Percentiles rank a stretch among this genome's conserved stretches.
These are phyloP conservation scores for Corylus americana DNA, from an alignment of 306 rosid genomes.

Conservation along the genomic window DNA sequence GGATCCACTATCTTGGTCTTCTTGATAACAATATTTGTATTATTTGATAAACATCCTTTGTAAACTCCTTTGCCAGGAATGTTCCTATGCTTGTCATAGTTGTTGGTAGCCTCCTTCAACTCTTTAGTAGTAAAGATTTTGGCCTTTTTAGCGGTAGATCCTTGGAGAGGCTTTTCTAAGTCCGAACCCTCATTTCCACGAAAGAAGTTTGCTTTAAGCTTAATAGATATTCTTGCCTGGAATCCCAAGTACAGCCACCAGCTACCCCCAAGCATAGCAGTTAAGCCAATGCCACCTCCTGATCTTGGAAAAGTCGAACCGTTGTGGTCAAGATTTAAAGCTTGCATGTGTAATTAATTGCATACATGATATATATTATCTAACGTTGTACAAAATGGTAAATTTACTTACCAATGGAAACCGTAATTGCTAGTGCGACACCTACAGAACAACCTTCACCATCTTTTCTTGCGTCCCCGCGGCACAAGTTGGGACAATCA, in stretches of 20 bases:
- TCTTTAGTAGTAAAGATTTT: constrained; percentile 10
- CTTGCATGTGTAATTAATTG: too few species aligned
- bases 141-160: neutral
- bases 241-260: too few species aligned
- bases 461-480: neutral
- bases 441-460: neutral
- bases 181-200: neutral
- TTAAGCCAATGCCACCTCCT: neutral
- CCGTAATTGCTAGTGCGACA: neutral
- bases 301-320: neutral
- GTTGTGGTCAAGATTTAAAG: neutral
- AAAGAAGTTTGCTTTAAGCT: neutral
- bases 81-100: constrained; percentile 5
- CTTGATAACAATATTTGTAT: neutral
- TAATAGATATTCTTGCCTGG: neutral
- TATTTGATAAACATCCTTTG: neutral
- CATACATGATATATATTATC: too few species aligned
- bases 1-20: constrained; percentile 8
- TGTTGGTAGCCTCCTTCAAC: constrained; percentile 13
- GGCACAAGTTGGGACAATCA: too few species aligned
- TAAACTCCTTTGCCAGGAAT: constrained; percentile 23
- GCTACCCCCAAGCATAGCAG: neutral
- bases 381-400: too few species aligned
- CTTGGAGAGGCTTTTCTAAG: neutral
- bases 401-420: neutral